phyloP scores from a whole-genome alignment of 2,329 filamentous ascomycete genomes.

The Mollisiaceae sp. region DNA sequence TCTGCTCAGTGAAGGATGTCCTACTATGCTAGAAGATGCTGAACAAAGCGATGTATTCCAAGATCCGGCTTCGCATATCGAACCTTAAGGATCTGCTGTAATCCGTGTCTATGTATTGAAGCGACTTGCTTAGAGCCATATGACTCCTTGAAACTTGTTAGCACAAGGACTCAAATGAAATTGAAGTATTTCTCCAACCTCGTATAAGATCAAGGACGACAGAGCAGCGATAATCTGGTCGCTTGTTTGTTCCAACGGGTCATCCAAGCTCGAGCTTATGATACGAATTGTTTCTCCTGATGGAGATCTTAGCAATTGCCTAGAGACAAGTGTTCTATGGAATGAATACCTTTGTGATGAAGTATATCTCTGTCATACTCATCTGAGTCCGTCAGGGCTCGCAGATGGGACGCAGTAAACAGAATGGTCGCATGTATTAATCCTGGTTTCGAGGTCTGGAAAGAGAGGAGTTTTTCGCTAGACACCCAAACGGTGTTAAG shows the following conservation, averaged over 20 bases:
- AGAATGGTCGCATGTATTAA: not conserved
- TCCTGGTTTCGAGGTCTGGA: constrained; percentile 5
- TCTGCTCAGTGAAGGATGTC: not conserved
- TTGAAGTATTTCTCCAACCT: not conserved
- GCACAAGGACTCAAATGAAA: not conserved
- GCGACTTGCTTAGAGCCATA: not conserved
- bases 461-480: not conserved
- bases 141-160: not conserved
- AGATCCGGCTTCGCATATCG: not conserved
- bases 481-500: not conserved
- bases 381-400: not conserved
- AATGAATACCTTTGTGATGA: constrained; percentile 1
- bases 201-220: not conserved
- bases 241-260: not conserved
- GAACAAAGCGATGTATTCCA: constrained; percentile 2
- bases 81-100: constrained; percentile 1
- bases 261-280: constrained; percentile 4
- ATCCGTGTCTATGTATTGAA: not conserved
- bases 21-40: constrained; percentile 5
- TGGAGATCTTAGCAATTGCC: not conserved
- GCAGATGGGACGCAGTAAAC: constrained; percentile 1
- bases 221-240: not conserved
- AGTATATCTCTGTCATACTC: constrained; percentile 7
- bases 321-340: not conserved
- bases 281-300: constrained; percentile 3